Conservation (phyloP, 805 yeast species). For the Jamesozyma lodderae region DNA sequence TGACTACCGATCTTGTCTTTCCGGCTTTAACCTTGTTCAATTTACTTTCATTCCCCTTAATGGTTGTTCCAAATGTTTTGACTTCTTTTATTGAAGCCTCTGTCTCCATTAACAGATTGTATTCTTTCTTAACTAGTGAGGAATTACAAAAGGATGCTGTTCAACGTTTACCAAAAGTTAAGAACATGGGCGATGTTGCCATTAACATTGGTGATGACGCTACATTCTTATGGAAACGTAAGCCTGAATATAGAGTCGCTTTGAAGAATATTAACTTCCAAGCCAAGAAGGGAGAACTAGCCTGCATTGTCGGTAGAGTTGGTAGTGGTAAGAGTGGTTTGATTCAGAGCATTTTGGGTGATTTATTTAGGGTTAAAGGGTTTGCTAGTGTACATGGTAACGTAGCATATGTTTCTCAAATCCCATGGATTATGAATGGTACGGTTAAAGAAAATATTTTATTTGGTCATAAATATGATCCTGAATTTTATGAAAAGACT, state of each 20-base stretch:
- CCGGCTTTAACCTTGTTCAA: conserved; percentile 87
- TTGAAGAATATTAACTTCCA: conserved; percentile 50
- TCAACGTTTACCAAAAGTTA: conserved; percentile 36
- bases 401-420: conserved; percentile 84
- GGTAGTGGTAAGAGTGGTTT: conserved; percentile 87
- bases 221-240: conserved; percentile 71
- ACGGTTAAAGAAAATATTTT: conserved; percentile 82
- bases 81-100: conserved; percentile 82
- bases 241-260: conserved; percentile 61
- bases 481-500: conserved; percentile 70
- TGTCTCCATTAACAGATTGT: conserved; percentile 69
- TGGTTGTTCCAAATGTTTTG: conserved; percentile 84
- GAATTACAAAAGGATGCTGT: conserved; percentile 78
- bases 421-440: conserved; percentile 97
- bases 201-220: conserved; percentile 51
- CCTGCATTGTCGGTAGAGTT: conserved; percentile 82
- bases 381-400: conserved; percentile 62
- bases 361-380: conserved; percentile 68
- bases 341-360: conserved; percentile 73
- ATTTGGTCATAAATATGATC: conserved; percentile 80
- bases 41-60: conserved; percentile 81
- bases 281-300: conserved; percentile 67
- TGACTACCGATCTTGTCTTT: conserved; percentile 85
- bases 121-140: conserved; percentile 58
- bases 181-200: conserved; percentile 55